Conservation (phyloP, 768 basidiomycete genomes). For the Calocybe indica region DNA sequence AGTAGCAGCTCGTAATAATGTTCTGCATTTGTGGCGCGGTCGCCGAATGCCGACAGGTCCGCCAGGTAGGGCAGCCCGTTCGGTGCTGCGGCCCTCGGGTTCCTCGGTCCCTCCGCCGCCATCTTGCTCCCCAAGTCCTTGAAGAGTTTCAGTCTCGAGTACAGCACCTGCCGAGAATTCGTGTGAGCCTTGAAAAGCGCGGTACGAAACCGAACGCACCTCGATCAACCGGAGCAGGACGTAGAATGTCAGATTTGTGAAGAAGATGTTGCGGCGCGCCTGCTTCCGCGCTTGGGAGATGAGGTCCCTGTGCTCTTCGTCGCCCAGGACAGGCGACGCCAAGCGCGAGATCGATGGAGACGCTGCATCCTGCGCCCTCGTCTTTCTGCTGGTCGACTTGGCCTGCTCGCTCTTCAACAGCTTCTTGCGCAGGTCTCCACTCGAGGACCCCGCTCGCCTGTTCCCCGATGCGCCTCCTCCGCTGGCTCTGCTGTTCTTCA, state of each 20-base stretch:
- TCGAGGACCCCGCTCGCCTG: conserved; percentile 16
- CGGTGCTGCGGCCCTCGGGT: conserved; percentile 15
- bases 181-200: conserved; percentile 1
- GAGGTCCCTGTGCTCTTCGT: conserved; percentile 31
- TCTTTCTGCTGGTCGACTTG: conserved; percentile 59
- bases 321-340: conserved; percentile 53
- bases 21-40: conserved; percentile 39
- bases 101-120: conserved; percentile 19
- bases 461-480: neutral
- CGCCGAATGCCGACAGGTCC: conserved; percentile 21
- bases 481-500: conserved; percentile 16
- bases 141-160: conserved; percentile 74
- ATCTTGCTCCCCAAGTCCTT: conserved; percentile 60
- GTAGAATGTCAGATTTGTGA: conserved; percentile 88
- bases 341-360: conserved; percentile 51
- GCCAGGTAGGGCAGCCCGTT: conserved; percentile 23
- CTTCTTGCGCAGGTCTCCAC: conserved; percentile 73
- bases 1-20: conserved; percentile 82
- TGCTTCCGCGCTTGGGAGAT: neutral
- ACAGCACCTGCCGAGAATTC: conserved; percentile 54
- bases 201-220: conserved; percentile 39
- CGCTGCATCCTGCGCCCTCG: conserved; percentile 42
- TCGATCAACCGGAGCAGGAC: conserved; percentile 78
- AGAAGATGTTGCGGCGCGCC: conserved; percentile 59
- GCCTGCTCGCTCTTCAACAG: conserved; percentile 79